Conservation (phyloP, 208 protist species). For the Zelonia costaricensis region DNA sequence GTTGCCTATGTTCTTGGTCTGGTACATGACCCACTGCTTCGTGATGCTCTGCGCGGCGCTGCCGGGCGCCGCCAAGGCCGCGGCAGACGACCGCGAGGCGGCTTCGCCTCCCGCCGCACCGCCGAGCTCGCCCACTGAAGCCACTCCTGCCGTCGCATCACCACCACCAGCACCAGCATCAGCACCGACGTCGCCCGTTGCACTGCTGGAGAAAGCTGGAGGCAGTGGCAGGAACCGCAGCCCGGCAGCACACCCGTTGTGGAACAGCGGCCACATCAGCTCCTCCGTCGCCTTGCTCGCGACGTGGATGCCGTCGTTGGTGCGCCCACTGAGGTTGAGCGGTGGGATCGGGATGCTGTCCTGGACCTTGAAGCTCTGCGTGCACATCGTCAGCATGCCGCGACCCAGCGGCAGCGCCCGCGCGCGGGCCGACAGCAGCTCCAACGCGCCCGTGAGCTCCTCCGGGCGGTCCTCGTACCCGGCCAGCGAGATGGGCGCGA, state of each 20-base stretch:
- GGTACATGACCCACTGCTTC: slow-evolving; percentile 87
- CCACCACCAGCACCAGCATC: no score
- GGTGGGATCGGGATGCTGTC: slow-evolving; percentile 81
- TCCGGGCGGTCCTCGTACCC: slow-evolving; percentile 56
- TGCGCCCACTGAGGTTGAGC: slow-evolving; percentile 70
- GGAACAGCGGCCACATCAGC: slow-evolving; percentile 79
- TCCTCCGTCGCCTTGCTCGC: slow-evolving; percentile 53
- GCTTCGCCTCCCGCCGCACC: neutral
- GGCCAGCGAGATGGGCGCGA: slow-evolving; percentile 55
- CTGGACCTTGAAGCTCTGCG: slow-evolving; percentile 73
- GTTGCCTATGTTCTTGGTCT: slow-evolving; percentile 69
- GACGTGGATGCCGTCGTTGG: slow-evolving; percentile 65
- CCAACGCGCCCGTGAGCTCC: slow-evolving; percentile 48
- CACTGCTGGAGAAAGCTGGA: slow-evolving; percentile 2
- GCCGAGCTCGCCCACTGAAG: neutral
- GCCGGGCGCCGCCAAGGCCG: neutral
- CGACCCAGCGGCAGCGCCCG: slow-evolving; percentile 67
- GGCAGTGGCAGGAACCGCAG: slow-evolving; percentile 78
- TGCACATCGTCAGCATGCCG: slow-evolving; percentile 85
- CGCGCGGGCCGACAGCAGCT: slow-evolving; percentile 42
- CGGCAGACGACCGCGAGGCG: neutral
- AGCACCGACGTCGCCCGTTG: neutral
- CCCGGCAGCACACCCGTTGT: slow-evolving; percentile 86
- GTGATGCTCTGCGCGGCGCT: slow-evolving; percentile 44
- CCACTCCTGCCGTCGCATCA: no score